Base-by-base conservation (phyloP, 371 early-diverging fungal species). In the Mycotypha africana region DNA sequence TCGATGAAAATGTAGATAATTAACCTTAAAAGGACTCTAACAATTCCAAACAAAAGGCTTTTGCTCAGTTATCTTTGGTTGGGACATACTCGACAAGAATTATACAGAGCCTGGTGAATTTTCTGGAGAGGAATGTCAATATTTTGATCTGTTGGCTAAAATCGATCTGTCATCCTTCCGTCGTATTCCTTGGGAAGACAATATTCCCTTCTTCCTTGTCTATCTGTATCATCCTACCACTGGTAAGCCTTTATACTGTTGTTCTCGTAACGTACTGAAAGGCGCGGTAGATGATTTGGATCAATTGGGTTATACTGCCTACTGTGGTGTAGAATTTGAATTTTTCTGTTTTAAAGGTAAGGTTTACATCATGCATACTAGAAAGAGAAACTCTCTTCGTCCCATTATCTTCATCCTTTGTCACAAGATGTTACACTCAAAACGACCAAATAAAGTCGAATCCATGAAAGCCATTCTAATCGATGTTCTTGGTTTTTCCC, bases 51-150 rank as follows among this genome's bases (percentile, higher is more conserved):
- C n/a, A 11, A 33, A 39, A 88, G 88, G 86, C 0, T 91, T 89
- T 51, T 88, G 92, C 57, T 81, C 81, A 10, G 84, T 89, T n/a
- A 60, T 87, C n/a, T 88, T 85, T 65, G 88, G 85, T 7, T 92
- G 90, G 92, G 92, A 91, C 54, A 72, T 85, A 53, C 78, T 79
- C 24, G 85, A 85, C 56, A 65, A 60, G 23, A 31, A 62, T 6
- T 82, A 84, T 36, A 42, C 58, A 0, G 63, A 59, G 0, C 23
- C 42, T 10, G 33, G 51, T 15, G 62, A 65, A 40, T 61, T 53
- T 38, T 39, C 51, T 28, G 63, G 57, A 1, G 44, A 58, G 15
- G 65, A 63, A 14, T 47, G 40, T 53, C 81, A 82, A 1, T 89
- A 68, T 50, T 51, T 58, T 35, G 90, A 92, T 53, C 52, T 90